Conservation (phyloP, 2,329 filamentous ascomycete species). For the Aspergillus felis region DNA sequence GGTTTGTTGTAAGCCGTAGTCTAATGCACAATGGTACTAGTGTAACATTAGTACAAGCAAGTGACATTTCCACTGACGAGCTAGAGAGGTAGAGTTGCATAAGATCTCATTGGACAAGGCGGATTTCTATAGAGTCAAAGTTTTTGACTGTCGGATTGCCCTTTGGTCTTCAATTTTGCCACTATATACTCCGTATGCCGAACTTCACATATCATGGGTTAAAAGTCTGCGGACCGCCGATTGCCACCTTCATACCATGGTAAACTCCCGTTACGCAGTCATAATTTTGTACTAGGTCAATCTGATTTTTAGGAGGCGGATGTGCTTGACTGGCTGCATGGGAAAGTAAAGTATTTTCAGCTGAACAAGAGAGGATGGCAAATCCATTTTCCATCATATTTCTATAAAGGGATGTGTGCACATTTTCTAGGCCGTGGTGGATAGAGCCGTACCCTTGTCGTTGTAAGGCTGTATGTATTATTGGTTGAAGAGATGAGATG, state of each 20-base stretch:
- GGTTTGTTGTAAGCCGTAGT: neutral
- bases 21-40: neutral
- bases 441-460: neutral
- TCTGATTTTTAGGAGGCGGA: too few species aligned
- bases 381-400: neutral
- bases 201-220: neutral
- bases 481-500: neutral
- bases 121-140: too few species aligned
- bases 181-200: neutral
- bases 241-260: neutral
- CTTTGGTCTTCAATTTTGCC: neutral
- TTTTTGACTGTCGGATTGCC: neutral
- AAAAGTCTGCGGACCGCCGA: neutral
- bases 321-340: too few species aligned
- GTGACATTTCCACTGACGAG: neutral
- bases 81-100: too few species aligned
- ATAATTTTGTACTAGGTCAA: neutral
- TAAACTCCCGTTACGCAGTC: neutral
- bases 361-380: neutral
- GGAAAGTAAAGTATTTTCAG: too few species aligned
- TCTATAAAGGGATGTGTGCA: neutral
- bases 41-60: neutral
- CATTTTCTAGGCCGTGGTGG: too few species aligned
- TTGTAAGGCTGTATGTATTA: neutral
- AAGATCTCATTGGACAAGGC: too few species aligned